Evolutionary conservation across 1,139 yeast genomes (phyloP), one percentile per base, ranked within the genome.

Genomic region (Protomyces gravidus): DNA sequence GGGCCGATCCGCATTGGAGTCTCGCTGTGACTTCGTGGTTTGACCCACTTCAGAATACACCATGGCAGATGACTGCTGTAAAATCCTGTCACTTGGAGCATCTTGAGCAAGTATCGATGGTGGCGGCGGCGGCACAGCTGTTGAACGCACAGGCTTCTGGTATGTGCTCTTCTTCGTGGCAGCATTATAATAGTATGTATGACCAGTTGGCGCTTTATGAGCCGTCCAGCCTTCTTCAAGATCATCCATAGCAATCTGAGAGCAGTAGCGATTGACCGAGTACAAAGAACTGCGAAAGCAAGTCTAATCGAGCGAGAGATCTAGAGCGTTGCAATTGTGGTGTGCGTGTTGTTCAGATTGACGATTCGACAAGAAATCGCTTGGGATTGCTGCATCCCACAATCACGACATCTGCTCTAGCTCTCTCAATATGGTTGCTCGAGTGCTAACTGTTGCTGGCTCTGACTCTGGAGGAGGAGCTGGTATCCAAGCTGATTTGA

Each of bases 391-490:
- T n/a, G n/a, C n/a, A n/a, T n/a, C n/a, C n/a, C n/a, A n/a, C n/a
- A n/a, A n/a, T n/a, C n/a, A n/a, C n/a, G n/a, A n/a, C n/a, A n/a
- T n/a, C n/a, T n/a, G n/a, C n/a, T n/a, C n/a, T n/a, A n/a, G n/a
- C n/a, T n/a, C n/a, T n/a, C 7, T n/a, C 17, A 42, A 23, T 19
- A 53, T 53, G 58, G 46, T 53, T 5, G 36, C 58, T 19, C 19
- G 64, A 17, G 66, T 64, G 9, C 50, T 65, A 25, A 63, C 66
- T 4, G 60, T 65, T 2, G 67, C 67, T 6, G 67, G 96, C 0
- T 85, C 95, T 0, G 97, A 89, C 69, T 81, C 85, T 53, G 86
- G 95, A 2, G 97, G 97, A 1, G 97, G 97, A 3, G 97, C 97
- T 1, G 97, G 97, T 11, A 84, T 89, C 61, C 97, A 89, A 69